phyloP scores from a whole-genome alignment of 169 alveolate species.

The Ichthyophthirius multifiliis region DNA sequence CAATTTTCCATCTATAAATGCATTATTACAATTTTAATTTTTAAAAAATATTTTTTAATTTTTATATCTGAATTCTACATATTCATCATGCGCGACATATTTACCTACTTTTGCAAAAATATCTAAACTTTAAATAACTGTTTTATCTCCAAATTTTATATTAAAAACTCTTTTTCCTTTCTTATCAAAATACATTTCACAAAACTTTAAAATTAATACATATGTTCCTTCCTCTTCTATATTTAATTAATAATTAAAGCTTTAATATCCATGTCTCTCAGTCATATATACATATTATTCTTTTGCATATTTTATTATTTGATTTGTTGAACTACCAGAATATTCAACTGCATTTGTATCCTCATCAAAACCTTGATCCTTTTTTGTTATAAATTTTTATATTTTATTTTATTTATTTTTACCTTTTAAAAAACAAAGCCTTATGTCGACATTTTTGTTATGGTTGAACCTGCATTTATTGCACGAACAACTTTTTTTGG shows the following conservation, averaged over 20 bases:
- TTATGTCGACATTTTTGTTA: neutral
- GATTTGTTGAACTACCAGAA: neutral
- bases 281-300: conserved; percentile 30
- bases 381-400: neutral
- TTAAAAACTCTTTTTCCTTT: conserved; percentile 30
- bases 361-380: conserved; percentile 28
- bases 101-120: conserved; percentile 34
- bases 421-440: conserved; percentile 28
- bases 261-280: conserved; percentile 37
- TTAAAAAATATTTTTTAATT: conserved; percentile 10
- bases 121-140: conserved; percentile 26
- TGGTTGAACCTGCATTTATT: conserved; percentile 33
- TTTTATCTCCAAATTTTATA: conserved; percentile 34
- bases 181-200: conserved; percentile 27
- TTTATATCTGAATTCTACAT: conserved; percentile 28
- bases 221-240: conserved; percentile 28
- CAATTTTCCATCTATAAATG: conserved; percentile 30
- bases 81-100: conserved; percentile 38
- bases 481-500: conserved; percentile 39
- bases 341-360: conserved; percentile 39
- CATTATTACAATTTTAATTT: neutral
- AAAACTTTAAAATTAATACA: conserved; percentile 26
- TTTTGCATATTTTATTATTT: conserved; percentile 21
- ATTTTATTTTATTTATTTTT: neutral
- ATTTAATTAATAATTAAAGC: conserved; percentile 13